A percentile compares a stretch with the other conserved stretches of the same genome.
Evolutionary conservation across 1,139 yeast genomes (phyloP).

Genomic region (Geotrichum cucujoidarum): DNA sequence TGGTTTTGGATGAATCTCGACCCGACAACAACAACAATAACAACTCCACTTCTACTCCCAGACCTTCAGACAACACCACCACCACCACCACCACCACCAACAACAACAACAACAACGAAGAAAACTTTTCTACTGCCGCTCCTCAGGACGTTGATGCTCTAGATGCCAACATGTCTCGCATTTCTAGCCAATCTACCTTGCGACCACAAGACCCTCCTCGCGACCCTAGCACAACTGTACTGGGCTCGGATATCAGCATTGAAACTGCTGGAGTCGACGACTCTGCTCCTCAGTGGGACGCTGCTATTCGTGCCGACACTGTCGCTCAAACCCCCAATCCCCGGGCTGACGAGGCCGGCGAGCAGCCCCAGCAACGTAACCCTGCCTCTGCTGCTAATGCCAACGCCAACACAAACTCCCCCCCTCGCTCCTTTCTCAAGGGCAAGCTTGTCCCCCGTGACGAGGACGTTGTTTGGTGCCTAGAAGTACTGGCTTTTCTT

Average conservation of each 20-base stretch:
- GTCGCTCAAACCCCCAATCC: constrained; percentile 1
- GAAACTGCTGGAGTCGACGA: constrained; percentile 6
- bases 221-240: constrained; percentile 3
- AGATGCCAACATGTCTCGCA: not conserved
- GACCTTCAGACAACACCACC: not conserved
- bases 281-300: not conserved
- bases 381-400: constrained; percentile 11
- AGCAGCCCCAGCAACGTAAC: constrained; percentile 14
- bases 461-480: constrained; percentile 90
- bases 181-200: not conserved
- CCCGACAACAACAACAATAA: not conserved
- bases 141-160: constrained; percentile 1
- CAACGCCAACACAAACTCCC: constrained; percentile 7
- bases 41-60: no score
- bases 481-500: constrained; percentile 85
- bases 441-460: constrained; percentile 82
- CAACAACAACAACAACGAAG: not conserved
- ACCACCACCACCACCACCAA: not conserved
- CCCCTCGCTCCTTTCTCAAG: constrained; percentile 54
- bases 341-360: constrained; percentile 3
- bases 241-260: constrained; percentile 7
- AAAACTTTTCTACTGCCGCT: not conserved
- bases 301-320: not conserved
- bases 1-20: constrained; percentile 12
- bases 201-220: constrained; percentile 5